Base-by-base conservation (phyloP, 2,329 filamentous ascomycete genomes). In the Raffaelea arxii region DNA sequence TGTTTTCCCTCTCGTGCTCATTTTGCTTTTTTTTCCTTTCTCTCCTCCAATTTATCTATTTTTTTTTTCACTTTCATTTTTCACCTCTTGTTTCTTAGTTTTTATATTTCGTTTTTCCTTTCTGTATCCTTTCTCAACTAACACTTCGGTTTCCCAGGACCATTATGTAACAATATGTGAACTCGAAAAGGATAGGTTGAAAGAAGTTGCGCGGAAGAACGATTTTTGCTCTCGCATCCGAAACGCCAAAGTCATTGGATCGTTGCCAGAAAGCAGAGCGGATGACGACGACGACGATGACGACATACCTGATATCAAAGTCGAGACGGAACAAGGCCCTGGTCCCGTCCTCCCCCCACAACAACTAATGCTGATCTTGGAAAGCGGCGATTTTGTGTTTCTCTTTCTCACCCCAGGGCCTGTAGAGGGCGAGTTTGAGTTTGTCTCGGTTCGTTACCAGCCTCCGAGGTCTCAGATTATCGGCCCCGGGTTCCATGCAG, bases 121-220 rank as follows among this genome's bases (percentile, higher is more conserved):
- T n/a, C n/a, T n/a, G n/a, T n/a, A n/a, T n/a, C n/a, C n/a, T n/a
- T 36, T 36, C 32, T 16, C 6, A 5, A 18, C 23, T 47, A 24
- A 49, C 32, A 36, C 6, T 16, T 36, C 32, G 14, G 9, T 25
- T 6, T 32, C 41, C 24, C 47, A 84, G 80, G 84, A 94, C 54
- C 77, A 84, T 52, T 86, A 80, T 55, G 75, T 98, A 39, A 83
- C 91, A 54, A 79, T 97, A 52, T 84, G 82, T 55, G 84, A 94
- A 60, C 75, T 92, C 3, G 70, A 72, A 5, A 70, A 71, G 39
- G 78, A 85, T 58, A 81, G 82, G 56, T 72, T 95, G 22, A 77
- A 82, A 53, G 80, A 88, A 57, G 70, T 95, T n/a, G 71, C 77
- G n/a, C 77, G 77, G 50, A 94, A 90, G 62, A 72, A 74, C 36